Conservation (phyloP, 176 grass and related monocot species). For the Bonia amplexicaulis region DNA sequence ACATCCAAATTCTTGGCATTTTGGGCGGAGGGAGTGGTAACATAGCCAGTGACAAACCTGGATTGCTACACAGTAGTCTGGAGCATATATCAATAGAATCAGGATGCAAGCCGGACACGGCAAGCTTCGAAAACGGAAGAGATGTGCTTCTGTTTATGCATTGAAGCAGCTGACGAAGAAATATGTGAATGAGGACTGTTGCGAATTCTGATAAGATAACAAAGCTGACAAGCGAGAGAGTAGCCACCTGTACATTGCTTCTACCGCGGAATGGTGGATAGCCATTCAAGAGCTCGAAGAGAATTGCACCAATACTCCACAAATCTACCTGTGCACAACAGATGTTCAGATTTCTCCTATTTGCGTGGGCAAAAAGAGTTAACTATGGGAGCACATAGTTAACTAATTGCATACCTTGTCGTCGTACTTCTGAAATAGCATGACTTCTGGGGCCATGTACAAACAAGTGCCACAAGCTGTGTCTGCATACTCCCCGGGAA, state of each 20-base stretch:
- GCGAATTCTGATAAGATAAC: background rate
- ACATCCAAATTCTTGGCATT: background rate
- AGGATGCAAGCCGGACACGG: background rate
- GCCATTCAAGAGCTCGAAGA: constrained; percentile 61
- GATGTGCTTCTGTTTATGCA: constrained; percentile 28
- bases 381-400: background rate
- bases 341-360: background rate
- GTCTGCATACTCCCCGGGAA: constrained; percentile 42
- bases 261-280: constrained; percentile 46
- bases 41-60: constrained; percentile 9
- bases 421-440: constrained; percentile 65
- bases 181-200: background rate
- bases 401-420: constrained; percentile 38
- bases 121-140: constrained; percentile 14
- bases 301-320: constrained; percentile 54
- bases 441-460: constrained; percentile 80
- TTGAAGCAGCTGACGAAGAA: constrained; percentile 22
- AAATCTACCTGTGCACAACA: constrained; percentile 42
- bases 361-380: background rate
- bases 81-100: constrained; percentile 37
- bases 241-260: constrained; percentile 50
- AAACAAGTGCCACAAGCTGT: constrained; percentile 45
- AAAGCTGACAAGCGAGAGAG: background rate
- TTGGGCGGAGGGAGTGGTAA: background rate
- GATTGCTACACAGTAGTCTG: constrained; percentile 22